Conservation (phyloP, 352 stramenopile species). For the Pythium pectinolyticum region DNA sequence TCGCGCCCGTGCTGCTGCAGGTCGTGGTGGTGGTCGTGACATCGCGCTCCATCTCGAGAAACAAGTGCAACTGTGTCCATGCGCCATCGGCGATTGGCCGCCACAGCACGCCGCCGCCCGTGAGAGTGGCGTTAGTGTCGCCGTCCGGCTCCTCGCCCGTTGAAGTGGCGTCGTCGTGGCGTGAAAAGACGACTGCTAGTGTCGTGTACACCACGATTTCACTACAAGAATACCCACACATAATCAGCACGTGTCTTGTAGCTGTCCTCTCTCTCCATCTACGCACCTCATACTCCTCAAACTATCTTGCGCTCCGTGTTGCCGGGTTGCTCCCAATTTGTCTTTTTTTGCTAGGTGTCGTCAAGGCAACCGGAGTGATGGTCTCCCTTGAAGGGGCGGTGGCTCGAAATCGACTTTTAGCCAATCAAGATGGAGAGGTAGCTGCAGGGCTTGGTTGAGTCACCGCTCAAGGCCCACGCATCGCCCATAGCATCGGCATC, state of each 20-base stretch:
- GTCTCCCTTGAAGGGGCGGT: constrained; percentile 17
- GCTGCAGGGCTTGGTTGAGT: too few relatives aligned
- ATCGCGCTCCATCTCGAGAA: constrained; percentile 45
- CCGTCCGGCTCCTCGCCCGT: not conserved
- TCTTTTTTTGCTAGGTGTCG: not conserved
- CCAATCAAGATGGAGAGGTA: too few relatives aligned
- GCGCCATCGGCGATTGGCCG: constrained; percentile 40
- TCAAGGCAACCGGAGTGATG: constrained; percentile 10
- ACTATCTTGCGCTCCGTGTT: not conserved
- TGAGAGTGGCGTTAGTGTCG: not conserved
- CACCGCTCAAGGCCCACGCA: too few relatives aligned
- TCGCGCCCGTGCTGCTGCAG: not conserved
- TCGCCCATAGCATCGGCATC: too few relatives aligned
- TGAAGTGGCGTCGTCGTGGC: constrained; percentile 2
- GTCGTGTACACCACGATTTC: constrained; percentile 45
- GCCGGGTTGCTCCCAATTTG: too few relatives aligned
- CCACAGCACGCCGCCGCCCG: constrained; percentile 29
- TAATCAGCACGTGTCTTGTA: not conserved
- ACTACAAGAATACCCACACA: constrained; percentile 15
- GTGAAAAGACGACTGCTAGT: constrained; percentile 34
- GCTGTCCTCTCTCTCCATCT: not conserved
- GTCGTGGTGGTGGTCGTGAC: constrained; percentile 8
- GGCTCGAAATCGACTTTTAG: too few relatives aligned
- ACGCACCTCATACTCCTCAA: not conserved
- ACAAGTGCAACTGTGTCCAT: constrained; percentile 58